phyloP scores from a whole-genome alignment of 192 early-diverging fungal species.

The Linnemannia hyalina region DNA sequence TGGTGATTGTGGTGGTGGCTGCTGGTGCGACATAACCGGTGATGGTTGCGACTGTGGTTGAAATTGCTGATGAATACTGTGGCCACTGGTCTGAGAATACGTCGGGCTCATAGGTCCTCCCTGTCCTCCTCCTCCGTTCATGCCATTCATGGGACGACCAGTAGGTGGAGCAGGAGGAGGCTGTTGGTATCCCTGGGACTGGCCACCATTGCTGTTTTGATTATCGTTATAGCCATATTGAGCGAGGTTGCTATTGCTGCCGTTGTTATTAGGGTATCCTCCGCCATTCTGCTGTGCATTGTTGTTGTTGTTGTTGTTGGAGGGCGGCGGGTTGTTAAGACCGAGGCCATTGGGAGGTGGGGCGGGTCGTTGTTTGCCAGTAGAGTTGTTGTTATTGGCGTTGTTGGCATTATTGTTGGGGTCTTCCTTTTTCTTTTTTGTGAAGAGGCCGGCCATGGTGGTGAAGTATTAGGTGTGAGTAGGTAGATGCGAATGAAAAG shows the following conservation, averaged over 20 bases:
- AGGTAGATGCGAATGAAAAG: not conserved
- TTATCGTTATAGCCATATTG: not conserved
- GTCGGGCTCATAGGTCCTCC: slow-evolving; percentile 31
- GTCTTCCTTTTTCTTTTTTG: slow-evolving; percentile 55
- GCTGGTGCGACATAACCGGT: not conserved
- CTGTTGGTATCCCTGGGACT: slow-evolving; percentile 38
- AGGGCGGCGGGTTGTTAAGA: not conserved
- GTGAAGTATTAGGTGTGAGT: not conserved
- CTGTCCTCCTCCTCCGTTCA: not conserved
- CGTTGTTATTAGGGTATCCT: slow-evolving; percentile 6
- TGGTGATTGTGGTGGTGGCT: not conserved
- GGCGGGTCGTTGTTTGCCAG: slow-evolving; percentile 40
- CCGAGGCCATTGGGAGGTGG: slow-evolving; percentile 49
- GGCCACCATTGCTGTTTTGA: not conserved
- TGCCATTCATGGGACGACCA: slow-evolving; percentile 4
- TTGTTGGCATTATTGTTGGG: slow-evolving; percentile 14
- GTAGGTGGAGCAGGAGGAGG: slow-evolving; percentile 25
- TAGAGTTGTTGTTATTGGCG: slow-evolving; percentile 14
- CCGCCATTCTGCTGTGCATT: not conserved
- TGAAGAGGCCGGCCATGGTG: slow-evolving; percentile 50
- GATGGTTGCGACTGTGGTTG: slow-evolving; percentile 4
- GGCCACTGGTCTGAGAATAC: slow-evolving; percentile 12
- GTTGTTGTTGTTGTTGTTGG: slow-evolving; percentile 20
- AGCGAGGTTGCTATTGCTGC: not conserved
- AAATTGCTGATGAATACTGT: not conserved